A percentile compares a stretch with the other conserved stretches of the same genome.
These are phyloP conservation scores for Trypanosomatidae sp. DNA, from an alignment of 208 protist species.

Conservation along the genomic window DNA sequence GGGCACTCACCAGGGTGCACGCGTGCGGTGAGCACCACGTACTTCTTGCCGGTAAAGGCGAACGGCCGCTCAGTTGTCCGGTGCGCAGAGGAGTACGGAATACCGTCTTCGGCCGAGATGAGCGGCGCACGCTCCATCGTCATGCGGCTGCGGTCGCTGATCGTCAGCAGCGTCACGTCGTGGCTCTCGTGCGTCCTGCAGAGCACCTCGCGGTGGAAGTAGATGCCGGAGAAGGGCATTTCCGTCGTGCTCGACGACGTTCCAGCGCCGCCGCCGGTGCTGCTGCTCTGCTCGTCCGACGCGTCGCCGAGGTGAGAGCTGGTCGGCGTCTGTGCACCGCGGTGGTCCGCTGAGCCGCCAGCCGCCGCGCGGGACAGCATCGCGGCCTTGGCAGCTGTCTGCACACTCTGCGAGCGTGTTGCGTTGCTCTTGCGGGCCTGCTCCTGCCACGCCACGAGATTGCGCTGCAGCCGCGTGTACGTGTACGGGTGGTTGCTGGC, in stretches of 20 bases:
- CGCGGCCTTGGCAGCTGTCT: neutral
- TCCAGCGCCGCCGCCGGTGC: neutral
- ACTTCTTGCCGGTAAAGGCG: constrained; percentile 61
- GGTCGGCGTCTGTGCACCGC: too few relatives aligned
- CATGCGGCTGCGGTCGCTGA: constrained; percentile 69
- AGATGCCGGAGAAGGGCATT: constrained; percentile 38
- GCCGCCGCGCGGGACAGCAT: neutral
- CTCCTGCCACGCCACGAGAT: constrained; percentile 63
- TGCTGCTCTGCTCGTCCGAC: neutral
- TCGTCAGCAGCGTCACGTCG: constrained; percentile 89
- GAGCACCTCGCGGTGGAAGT: constrained; percentile 87
- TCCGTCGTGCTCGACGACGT: neutral
- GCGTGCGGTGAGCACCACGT: constrained; percentile 84
- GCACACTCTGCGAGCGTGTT: constrained; percentile 10
- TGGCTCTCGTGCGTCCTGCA: constrained; percentile 81
- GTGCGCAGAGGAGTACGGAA: constrained; percentile 65
- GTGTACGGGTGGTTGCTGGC: constrained; percentile 93
- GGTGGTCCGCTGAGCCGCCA: neutral
- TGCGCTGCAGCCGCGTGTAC: constrained; percentile 67
- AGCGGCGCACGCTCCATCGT: constrained; percentile 26
- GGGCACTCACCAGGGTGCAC: constrained; percentile 95
- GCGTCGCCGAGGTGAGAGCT: neutral
- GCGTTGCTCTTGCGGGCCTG: constrained; percentile 16
- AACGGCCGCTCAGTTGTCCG: constrained; percentile 54
- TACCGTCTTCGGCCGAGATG: constrained; percentile 38